Evolutionary conservation across 1,139 yeast species (phyloP), one percentile per base, ranked within the genome.

Genomic region (Pichia sp.): DNA sequence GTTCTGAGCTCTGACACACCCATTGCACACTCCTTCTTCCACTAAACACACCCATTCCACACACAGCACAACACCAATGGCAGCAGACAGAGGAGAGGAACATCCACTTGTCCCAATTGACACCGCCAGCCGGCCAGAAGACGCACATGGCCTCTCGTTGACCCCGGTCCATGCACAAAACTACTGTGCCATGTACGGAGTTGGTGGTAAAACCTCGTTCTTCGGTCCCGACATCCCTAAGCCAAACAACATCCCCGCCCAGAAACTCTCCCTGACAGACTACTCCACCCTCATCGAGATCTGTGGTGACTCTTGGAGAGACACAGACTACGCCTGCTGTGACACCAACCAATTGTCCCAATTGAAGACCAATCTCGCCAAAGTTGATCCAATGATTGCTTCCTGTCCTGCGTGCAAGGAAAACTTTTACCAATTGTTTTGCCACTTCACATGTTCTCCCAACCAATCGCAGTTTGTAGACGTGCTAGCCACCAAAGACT

Each of bases 331-430:
- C 4, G 67, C 76, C 1, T 83, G 90, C 59, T 83, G 90, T 56
- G 71, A 76, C 28, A 46, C 61, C n/a, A 72, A 63, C 19, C 89
- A 83, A 59, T 69, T 81, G 12, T 56, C 58, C 2, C 67, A 68
- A 33, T 62, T 84, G 40, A 69, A 69, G 53, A 66, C 65, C 35
- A 86, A 83, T 61, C 68, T 93, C 49, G 79, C 83, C 56, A 81
- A 80, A 53, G 96, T 86, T 0, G 94, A 85, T 51, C 80, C 89
- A 0, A 67, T 93, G 35, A 85, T 93, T 36, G 79, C 95, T 21
- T 86, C 96, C 5, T 93, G 99, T 64, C 98, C 98, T 2, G 98
- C 99, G 0, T 93, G 99, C 65, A 75, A 79, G 50, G 81, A 81
- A 67, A 93, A 93, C 69, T 91, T 93, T 65, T 81, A 81, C 59